Evolutionary conservation across 257 asterid species (phyloP).

Genomic region (Solanum microdontum): DNA sequence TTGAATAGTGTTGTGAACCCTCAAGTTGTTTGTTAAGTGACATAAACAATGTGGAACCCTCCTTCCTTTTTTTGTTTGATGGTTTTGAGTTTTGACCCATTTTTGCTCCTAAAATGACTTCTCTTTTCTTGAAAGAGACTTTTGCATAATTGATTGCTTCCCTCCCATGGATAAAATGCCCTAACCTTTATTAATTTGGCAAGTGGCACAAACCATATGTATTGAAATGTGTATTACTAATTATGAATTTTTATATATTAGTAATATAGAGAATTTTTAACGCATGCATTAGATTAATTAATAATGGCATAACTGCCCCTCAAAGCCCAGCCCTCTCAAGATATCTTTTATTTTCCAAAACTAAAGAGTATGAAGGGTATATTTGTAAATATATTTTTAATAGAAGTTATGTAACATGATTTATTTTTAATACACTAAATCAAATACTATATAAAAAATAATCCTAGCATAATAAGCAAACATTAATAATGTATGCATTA

Average conservation of each 20-base stretch:
- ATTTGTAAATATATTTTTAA: too few relatives aligned
- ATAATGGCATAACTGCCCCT: neutral
- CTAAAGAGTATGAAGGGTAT: neutral
- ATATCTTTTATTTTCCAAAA: neutral
- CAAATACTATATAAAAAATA: too few relatives aligned
- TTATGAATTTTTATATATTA: too few relatives aligned
- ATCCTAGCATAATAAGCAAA: too few relatives aligned
- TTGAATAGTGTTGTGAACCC: neutral
- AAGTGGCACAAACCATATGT: neutral
- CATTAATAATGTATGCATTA: too few relatives aligned
- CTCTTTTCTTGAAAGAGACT: neutral
- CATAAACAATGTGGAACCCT: neutral
- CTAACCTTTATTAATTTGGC: neutral
- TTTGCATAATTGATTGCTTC: neutral
- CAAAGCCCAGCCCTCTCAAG: neutral
- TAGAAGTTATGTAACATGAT: neutral
- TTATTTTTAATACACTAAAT: too few relatives aligned
- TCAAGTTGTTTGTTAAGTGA: neutral
- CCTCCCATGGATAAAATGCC: neutral
- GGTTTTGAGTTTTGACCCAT: neutral
- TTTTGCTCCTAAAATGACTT: neutral
- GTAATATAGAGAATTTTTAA: neutral
- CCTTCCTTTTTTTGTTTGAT: neutral
- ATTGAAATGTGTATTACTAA: too few relatives aligned
- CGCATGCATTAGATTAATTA: too few relatives aligned